A percentile compares a stretch with the other conserved stretches of the same genome.
phyloP scores from a whole-genome alignment of 2,329 filamentous ascomycete genomes.

The Fusarium sublunatum region DNA sequence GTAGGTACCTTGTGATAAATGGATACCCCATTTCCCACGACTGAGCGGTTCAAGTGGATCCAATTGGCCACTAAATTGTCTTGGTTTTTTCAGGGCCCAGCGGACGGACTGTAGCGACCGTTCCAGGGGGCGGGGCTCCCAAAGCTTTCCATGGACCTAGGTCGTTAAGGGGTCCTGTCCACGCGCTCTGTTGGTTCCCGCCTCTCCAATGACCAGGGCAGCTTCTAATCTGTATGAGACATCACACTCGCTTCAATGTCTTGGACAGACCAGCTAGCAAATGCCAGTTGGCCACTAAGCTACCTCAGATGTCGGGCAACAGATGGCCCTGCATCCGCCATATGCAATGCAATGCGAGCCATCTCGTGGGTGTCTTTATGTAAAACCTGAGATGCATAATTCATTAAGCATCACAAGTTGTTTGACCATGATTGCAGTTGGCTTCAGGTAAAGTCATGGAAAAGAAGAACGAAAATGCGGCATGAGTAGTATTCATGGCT shows the following conservation, averaged over 20 bases:
- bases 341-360: constrained; percentile 46
- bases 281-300: constrained; percentile 4
- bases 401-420: not conserved
- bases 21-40: constrained; percentile 36
- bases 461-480: constrained; percentile 5
- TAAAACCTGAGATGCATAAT: constrained; percentile 2
- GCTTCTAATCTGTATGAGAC: too few relatives aligned
- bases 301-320: constrained; percentile 7
- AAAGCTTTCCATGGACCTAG: constrained; percentile 9
- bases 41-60: constrained; percentile 19
- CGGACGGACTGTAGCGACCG: constrained; percentile 35
- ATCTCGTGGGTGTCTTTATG: constrained; percentile 22
- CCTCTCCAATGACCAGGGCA: too few relatives aligned
- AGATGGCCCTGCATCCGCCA: constrained; percentile 24
- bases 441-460: too few relatives aligned
- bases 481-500: constrained; percentile 3
- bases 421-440: too few relatives aligned
- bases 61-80: constrained; percentile 31
- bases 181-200: constrained; percentile 26
- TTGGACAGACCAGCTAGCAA: not conserved
- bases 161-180: constrained; percentile 32
- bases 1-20: constrained; percentile 28
- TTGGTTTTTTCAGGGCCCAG: constrained; percentile 24
- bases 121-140: constrained; percentile 22
- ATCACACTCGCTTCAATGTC: constrained; percentile 13